Conservation (phyloP, 495 filamentous ascomycete genomes). For the Trypethelium eluteriae region DNA sequence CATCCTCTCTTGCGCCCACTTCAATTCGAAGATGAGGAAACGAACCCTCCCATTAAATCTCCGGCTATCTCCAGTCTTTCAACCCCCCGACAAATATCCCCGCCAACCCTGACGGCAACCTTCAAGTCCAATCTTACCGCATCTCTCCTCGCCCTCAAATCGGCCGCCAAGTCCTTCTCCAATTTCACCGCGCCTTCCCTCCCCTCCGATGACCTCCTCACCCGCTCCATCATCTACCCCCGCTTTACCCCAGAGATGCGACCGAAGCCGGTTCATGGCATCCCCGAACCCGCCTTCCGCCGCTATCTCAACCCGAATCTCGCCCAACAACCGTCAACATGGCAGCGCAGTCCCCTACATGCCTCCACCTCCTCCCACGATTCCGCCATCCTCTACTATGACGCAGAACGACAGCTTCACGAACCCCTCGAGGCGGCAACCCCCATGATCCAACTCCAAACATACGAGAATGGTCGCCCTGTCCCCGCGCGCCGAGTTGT, state of each 20-base stretch:
- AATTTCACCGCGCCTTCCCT: slow-evolving; percentile 58
- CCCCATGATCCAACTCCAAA: slow-evolving; percentile 37
- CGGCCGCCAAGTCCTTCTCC: slow-evolving; percentile 76
- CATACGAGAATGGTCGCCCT: slow-evolving; percentile 28
- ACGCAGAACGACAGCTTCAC: not conserved
- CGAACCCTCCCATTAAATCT: slow-evolving; percentile 28
- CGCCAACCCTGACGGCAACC: slow-evolving; percentile 36
- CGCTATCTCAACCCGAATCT: slow-evolving; percentile 81
- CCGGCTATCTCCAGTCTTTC: slow-evolving; percentile 15
- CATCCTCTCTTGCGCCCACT: slow-evolving; percentile 30
- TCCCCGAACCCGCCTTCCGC: slow-evolving; percentile 77
- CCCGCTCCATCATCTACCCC: slow-evolving; percentile 72
- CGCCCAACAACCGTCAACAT: not conserved
- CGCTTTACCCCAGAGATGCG: slow-evolving; percentile 83
- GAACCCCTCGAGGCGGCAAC: slow-evolving; percentile 16
- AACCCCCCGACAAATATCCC: slow-evolving; percentile 9
- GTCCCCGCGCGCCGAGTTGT: slow-evolving; percentile 13
- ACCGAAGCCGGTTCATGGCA: slow-evolving; percentile 64
- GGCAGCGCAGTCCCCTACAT: too few relatives aligned
- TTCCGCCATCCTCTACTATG: slow-evolving; percentile 13
- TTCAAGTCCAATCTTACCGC: slow-evolving; percentile 95
- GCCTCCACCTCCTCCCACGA: slow-evolving; percentile 46
- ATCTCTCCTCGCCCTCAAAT: slow-evolving; percentile 77
- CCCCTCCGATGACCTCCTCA: slow-evolving; percentile 77
- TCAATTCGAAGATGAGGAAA: slow-evolving; percentile 20